Evolutionary conservation across 352 stramenopile genomes (phyloP), one percentile per base, ranked within the genome.

Genomic region (Globisporangium polare): DNA sequence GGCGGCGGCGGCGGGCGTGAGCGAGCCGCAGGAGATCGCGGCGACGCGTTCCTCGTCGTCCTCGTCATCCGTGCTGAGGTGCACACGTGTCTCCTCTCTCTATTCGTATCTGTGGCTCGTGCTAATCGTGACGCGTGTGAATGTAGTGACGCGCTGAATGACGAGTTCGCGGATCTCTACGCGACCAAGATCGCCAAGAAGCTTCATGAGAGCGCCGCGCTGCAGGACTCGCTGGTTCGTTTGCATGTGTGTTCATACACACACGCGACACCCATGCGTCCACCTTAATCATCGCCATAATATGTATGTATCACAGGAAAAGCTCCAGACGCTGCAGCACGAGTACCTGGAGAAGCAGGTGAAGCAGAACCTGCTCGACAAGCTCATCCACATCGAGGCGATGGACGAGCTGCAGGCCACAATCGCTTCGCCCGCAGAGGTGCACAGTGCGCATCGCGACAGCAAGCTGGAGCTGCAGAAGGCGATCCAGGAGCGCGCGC

Each of bases 361-460:
- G 49, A 74, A 83, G 43, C 83, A 92, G 53, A 90, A 89, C 60
- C 50, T 92, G 39, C 64, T 92, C 66, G 81, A 90, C 49, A 83
- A 84, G 63, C 68, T 92, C 63, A 68, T 79, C n/a, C 76, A 89
- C n/a, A 65, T 86, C 15, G 71, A 86, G 53, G 71, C 66, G 22
- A 49, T 74, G 26, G 72, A 82, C 33, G 79, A 78, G 7, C 50
- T 90, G 22, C 63, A 73, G 47, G 65, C 56, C 17, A 69, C 63
- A 50, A 55, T 68, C 5, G 17, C 47, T 20, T 24, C 55, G 22
- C 68, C 71, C 42, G 64, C 68, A 1, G 63, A 83, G 37, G 63
- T 60, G 13, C 65, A 78, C 20, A 53, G 41, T 6, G 61, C 50
- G 0, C 80, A 76, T 26, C 61, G 79, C 13, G 70, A 75, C 58